A percentile compares a stretch with the other conserved stretches of the same genome.
Evolutionary conservation across 208 protist genomes (phyloP).

Genomic region (Vickermania spadyakhi): DNA sequence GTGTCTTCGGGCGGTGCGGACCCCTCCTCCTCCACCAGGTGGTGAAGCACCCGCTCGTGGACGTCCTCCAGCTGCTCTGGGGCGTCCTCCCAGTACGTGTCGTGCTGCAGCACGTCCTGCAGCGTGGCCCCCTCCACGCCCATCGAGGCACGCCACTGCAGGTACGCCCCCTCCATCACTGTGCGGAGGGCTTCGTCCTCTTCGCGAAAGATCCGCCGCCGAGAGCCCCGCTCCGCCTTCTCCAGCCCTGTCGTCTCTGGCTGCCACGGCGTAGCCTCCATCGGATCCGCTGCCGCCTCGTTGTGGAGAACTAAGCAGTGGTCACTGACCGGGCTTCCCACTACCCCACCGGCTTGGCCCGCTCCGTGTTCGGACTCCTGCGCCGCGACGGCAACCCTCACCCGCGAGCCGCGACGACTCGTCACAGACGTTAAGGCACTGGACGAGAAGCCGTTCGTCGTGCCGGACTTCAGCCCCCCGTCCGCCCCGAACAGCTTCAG

Average conservation of each 20-base stretch:
- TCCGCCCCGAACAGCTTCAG: background rate
- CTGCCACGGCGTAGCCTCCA: background rate
- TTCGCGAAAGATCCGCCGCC: slow-evolving; percentile 2
- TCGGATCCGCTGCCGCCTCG: too few species aligned
- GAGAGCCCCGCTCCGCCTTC: slow-evolving; percentile 1
- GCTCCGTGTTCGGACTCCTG: too few species aligned
- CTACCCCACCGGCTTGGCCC: too few species aligned
- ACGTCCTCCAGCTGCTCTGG: slow-evolving; percentile 13
- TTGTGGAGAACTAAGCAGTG: too few species aligned
- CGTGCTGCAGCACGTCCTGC: slow-evolving; percentile 13
- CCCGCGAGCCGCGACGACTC: too few species aligned
- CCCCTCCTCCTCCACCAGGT: background rate
- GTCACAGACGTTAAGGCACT: too few species aligned
- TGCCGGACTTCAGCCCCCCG: too few species aligned
- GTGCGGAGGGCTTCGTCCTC: slow-evolving; percentile 11
- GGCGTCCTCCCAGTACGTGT: slow-evolving; percentile 17
- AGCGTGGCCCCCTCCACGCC: slow-evolving; percentile 12
- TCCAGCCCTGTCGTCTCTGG: background rate
- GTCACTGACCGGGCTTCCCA: too few species aligned
- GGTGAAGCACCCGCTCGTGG: slow-evolving; percentile 7
- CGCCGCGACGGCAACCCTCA: too few species aligned
- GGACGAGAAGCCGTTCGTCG: too few species aligned
- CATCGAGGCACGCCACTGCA: slow-evolving; percentile 11
- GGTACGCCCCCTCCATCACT: slow-evolving; percentile 11
- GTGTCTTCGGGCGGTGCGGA: too few species aligned